phyloP scores from a whole-genome alignment of 345 rosid genomes.

The Eucalyptus leucophloia region DNA sequence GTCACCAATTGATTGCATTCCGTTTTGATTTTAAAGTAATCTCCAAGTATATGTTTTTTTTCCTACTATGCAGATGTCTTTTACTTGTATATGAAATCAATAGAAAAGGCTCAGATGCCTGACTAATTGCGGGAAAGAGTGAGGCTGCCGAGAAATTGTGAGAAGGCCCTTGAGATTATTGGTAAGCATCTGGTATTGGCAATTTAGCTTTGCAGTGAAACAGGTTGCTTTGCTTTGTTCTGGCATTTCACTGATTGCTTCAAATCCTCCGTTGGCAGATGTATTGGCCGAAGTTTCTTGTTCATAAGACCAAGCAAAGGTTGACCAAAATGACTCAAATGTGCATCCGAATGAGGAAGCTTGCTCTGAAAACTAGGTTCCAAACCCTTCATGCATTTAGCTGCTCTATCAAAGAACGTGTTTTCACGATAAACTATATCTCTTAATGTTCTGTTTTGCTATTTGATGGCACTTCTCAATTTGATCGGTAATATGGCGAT shows the following conservation, averaged over 20 bases:
- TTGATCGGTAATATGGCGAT: background rate
- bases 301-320: conserved; percentile 82
- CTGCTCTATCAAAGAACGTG: background rate
- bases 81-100: conserved; percentile 86
- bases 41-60: no score
- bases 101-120: conserved; percentile 93
- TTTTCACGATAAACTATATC: background rate
- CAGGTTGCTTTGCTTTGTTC: background rate
- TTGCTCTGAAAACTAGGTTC: conserved; percentile 78
- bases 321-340: conserved; percentile 94
- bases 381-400: background rate
- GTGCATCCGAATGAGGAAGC: conserved; percentile 93
- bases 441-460: background rate
- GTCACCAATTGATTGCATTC: background rate
- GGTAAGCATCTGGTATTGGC: conserved; percentile 75
- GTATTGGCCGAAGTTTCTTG: conserved; percentile 87
- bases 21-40: background rate
- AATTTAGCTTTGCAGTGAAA: background rate
- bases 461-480: background rate
- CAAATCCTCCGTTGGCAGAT: conserved; percentile 16
- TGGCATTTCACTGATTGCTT: background rate
- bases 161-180: conserved; percentile 81
- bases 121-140: conserved; percentile 86
- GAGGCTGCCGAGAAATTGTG: conserved; percentile 77
- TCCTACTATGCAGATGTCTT: conserved; percentile 49